phyloP scores from a whole-genome alignment of 345 rosid species.

The Litchi chinensis region DNA sequence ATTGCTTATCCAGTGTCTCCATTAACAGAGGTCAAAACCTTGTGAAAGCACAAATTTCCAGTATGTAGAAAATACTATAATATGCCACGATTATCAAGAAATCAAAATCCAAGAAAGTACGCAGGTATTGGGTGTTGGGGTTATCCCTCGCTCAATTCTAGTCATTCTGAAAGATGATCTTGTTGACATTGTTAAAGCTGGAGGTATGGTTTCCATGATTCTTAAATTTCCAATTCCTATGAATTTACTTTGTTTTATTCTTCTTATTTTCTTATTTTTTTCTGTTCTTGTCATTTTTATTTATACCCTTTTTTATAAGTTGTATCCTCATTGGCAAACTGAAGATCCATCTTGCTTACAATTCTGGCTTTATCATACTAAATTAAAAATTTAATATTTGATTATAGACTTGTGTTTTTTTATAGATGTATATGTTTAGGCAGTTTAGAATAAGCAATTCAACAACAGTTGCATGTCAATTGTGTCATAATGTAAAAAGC shows the following conservation, averaged over 20 bases:
- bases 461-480: not conserved
- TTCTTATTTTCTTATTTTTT: not conserved
- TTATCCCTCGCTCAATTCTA: constrained; percentile 86
- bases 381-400: not conserved
- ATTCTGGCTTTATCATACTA: not conserved
- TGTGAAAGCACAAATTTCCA: constrained; percentile 85
- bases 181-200: constrained; percentile 94
- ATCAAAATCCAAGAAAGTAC: constrained; percentile 95
- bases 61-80: constrained; percentile 60
- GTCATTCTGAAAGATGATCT: constrained; percentile 87
- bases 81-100: constrained; percentile 92
- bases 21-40: constrained; percentile 59
- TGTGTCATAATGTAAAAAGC: not conserved
- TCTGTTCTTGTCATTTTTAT: not conserved
- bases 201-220: constrained; percentile 57
- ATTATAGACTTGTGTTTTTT: not conserved
- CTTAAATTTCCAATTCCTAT: not conserved
- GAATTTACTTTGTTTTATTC: not conserved
- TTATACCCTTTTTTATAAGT: not conserved
- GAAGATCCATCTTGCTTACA: not conserved
- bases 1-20: constrained; percentile 15
- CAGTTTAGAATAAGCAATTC: constrained; percentile 13
- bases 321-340: not conserved
- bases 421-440: not conserved
- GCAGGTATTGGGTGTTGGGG: constrained; percentile 89